Evolutionary conservation across 306 rosid species (phyloP).

Genomic region (Bauhinia variegata): DNA sequence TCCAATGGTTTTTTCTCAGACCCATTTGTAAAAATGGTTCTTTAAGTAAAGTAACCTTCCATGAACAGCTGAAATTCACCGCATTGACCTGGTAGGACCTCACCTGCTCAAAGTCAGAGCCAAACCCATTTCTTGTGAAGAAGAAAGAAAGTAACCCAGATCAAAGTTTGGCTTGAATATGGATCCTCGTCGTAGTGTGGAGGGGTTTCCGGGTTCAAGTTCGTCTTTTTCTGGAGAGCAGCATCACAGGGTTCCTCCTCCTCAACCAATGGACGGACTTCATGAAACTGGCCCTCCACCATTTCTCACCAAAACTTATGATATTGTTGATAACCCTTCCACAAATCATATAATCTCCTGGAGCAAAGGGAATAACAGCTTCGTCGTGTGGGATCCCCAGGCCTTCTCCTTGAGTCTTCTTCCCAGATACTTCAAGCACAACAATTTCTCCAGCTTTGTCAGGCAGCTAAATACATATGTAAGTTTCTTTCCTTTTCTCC

Average conservation of each 20-base stretch:
- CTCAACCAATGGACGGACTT: constrained; percentile 72
- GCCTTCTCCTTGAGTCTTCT: constrained; percentile 65
- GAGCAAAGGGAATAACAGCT: constrained; percentile 80
- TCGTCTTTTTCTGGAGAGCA: constrained; percentile 18
- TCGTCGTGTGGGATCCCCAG: constrained; percentile 85
- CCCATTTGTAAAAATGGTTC: constrained; percentile 7
- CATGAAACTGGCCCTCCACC: constrained; percentile 80
- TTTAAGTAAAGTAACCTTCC: background rate
- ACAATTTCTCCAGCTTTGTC: constrained; percentile 92
- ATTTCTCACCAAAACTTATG: constrained; percentile 84
- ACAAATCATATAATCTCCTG: constrained; percentile 77
- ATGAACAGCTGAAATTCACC: constrained; percentile 1
- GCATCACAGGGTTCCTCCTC: constrained; percentile 14
- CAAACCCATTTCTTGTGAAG: background rate
- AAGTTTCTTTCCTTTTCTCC: constrained; percentile 29
- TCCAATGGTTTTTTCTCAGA: background rate
- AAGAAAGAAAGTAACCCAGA: constrained; percentile 34
- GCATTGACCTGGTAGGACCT: background rate
- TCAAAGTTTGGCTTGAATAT: constrained; percentile 34
- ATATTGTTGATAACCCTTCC: constrained; percentile 70
- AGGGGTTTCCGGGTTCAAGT: constrained; percentile 46
- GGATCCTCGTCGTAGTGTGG: constrained; percentile 52
- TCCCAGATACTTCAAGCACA: constrained; percentile 89
- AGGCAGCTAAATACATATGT: constrained; percentile 96
- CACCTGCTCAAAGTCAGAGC: background rate